phyloP scores from a whole-genome alignment of 352 stramenopile species.

The Globisporangium paddicum region DNA sequence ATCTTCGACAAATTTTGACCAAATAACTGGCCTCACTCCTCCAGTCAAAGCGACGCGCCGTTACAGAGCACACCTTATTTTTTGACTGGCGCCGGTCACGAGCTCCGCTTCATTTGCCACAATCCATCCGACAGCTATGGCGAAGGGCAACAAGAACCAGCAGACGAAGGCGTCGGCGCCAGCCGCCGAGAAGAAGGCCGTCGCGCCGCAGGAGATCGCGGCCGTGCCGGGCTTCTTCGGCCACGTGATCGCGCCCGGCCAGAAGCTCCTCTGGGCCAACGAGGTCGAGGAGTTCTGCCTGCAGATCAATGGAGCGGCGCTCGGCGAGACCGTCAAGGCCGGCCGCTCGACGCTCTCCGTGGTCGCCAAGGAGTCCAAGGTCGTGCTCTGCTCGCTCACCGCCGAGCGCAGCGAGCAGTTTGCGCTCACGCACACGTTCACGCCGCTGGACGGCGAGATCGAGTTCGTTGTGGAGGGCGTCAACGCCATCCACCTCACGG shows the following conservation, averaged over 20 bases:
- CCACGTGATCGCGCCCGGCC: constrained; percentile 56
- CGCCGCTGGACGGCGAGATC: constrained; percentile 65
- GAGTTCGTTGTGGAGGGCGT: constrained; percentile 63
- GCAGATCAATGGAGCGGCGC: constrained; percentile 71
- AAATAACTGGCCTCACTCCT: not conserved
- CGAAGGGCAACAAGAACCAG: constrained; percentile 9
- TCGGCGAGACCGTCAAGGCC: constrained; percentile 39
- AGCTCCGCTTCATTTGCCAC: not conserved
- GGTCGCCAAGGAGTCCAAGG: constrained; percentile 61
- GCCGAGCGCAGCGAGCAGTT: constrained; percentile 61
- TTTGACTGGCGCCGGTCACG: not conserved
- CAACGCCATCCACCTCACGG: constrained; percentile 79
- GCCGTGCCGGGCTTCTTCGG: constrained; percentile 78
- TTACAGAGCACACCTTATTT: not conserved
- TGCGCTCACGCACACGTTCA: constrained; percentile 76
- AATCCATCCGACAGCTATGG: constrained; percentile 1
- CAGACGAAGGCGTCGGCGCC: not conserved
- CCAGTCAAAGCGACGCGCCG: not conserved
- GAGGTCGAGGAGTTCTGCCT: constrained; percentile 72
- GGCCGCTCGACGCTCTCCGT: constrained; percentile 76
- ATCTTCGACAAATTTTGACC: not conserved
- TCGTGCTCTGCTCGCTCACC: constrained; percentile 72
- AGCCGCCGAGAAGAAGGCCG: constrained; percentile 5
- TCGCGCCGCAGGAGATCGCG: constrained; percentile 28
- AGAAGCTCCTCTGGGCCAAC: constrained; percentile 64